Evolutionary conservation across 352 stramenopile species (phyloP).

Genomic region (Globisporangium heterothallicum): DNA sequence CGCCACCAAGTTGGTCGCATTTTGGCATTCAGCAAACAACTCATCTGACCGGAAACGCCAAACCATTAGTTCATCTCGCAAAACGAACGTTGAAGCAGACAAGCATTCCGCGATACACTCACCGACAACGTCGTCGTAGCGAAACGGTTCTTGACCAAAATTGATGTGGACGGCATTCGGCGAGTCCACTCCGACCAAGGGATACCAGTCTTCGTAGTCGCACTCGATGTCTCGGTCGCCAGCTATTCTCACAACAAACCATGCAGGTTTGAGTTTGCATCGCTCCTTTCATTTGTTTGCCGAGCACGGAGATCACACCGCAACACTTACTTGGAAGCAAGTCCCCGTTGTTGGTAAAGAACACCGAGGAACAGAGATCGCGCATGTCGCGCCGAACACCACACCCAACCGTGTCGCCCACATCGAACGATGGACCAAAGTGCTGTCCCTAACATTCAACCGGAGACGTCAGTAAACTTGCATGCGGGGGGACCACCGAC

Average conservation of each 20-base stretch:
- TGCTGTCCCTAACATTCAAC: constrained; percentile 48
- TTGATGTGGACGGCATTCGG: constrained; percentile 75
- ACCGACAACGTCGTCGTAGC: constrained; percentile 40
- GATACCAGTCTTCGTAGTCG: constrained; percentile 50
- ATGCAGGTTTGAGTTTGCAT: too few species aligned
- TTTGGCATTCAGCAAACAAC: constrained; percentile 42
- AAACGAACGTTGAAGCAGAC: too few species aligned
- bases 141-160: constrained; percentile 73
- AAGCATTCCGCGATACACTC: too few species aligned
- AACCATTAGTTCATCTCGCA: background rate
- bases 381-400: constrained; percentile 43
- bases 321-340: constrained; percentile 31
- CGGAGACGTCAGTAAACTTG: constrained; percentile 16
- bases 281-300: too few species aligned
- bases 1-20: constrained; percentile 15
- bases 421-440: constrained; percentile 58
- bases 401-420: constrained; percentile 69
- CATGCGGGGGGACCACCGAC: too few species aligned
- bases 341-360: constrained; percentile 71
- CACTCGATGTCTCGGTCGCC: constrained; percentile 37
- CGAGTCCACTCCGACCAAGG: constrained; percentile 79
- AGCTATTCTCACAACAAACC: constrained; percentile 7
- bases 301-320: too few species aligned
- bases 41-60: constrained; percentile 26
- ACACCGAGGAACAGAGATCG: constrained; percentile 37